Base-by-base conservation (phyloP, 441 rosid genomes). In the Manihot esculenta region DNA sequence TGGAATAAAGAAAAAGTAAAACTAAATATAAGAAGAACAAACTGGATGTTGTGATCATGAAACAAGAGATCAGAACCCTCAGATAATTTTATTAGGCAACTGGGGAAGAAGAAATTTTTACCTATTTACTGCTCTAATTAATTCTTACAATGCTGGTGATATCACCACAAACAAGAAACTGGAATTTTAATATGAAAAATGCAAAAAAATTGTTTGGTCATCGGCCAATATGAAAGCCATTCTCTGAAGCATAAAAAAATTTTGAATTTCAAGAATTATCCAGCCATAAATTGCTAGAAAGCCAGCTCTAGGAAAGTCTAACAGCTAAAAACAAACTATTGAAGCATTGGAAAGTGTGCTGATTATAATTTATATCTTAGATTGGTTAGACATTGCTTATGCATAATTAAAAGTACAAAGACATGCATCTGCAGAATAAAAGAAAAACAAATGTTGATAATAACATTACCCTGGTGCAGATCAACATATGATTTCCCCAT, bases 401-500 rank as follows among this genome's bases (percentile, higher is more conserved):
- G n/a, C n/a, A 44, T 23, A 3, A 26, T 15, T 10, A 47, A 60
- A 42, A 62, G 17, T 35, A 18, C 4, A 44, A 62, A 69, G 21
- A 67, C 10, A 55, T 41, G 72, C 49, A 70, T 17, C 3, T 57
- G 35, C 54, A 42, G 26, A 58, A 58, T 35, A 21, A 50, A 65
- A 47, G 41, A 13, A 70, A 45, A 51, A 27, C 18, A 56, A 10
- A 12, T 42, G 27, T 38, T 73, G 68, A 48, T 54, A 56, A 48
- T 70, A 65, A 58, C 33, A 80, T 67, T 76, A 89, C 94, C 88
- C 8, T 42, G 44, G 70, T 76, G 66, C 7, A 33, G 66, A 5
- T 89, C 83, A 64, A 86, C 77, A 76, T 77, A 86, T 11, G 94
- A 89, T 64, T 48, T 78, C 18, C 75, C 72, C 24, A 51, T 2